A percentile compares a stretch with the other conserved stretches of the same genome.
phyloP scores from a whole-genome alignment of 139 green algal genomes.

The Limnomonas spitsbergensis region DNA sequence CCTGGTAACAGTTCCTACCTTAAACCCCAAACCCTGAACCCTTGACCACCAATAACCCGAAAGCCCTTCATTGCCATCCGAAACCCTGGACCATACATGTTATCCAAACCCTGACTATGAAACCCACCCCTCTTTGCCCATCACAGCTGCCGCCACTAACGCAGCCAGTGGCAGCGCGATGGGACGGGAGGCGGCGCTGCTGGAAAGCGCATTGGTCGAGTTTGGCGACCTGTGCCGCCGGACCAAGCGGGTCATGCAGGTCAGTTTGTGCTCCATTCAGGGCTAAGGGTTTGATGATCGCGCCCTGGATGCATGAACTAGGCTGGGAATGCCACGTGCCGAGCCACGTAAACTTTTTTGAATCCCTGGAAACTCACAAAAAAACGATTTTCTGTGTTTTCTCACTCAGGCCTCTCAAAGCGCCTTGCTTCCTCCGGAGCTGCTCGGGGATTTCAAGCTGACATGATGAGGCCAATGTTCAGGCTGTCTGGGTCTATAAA shows the following conservation, averaged over 20 bases:
- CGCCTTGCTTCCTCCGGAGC: slow-evolving; percentile 52
- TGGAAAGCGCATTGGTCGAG: slow-evolving; percentile 14
- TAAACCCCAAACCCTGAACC: background rate
- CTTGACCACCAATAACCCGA: background rate
- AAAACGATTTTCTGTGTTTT: too few species aligned
- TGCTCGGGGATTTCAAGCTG: slow-evolving; percentile 29
- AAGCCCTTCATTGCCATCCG: background rate
- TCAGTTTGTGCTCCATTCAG: too few species aligned
- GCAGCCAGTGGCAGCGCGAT: background rate
- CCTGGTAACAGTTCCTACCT: background rate
- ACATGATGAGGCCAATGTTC: too few species aligned
- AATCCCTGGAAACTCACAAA: too few species aligned
- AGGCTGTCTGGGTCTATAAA: too few species aligned
- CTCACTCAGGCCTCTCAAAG: slow-evolving; percentile 39
- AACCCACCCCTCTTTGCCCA: background rate
- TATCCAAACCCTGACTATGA: background rate
- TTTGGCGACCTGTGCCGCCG: slow-evolving; percentile 13
- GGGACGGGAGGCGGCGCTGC: background rate
- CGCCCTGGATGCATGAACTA: too few species aligned
- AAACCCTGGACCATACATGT: background rate
- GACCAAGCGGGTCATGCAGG: slow-evolving; percentile 13
- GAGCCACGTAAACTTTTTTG: too few species aligned
- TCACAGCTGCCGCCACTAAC: background rate
- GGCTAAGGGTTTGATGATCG: too few species aligned
- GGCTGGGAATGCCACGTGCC: too few species aligned